A percentile compares a stretch with the other conserved stretches of the same genome.
Evolutionary conservation across 352 stramenopile species (phyloP).

Genomic region (Phytophthora citrophthora): DNA sequence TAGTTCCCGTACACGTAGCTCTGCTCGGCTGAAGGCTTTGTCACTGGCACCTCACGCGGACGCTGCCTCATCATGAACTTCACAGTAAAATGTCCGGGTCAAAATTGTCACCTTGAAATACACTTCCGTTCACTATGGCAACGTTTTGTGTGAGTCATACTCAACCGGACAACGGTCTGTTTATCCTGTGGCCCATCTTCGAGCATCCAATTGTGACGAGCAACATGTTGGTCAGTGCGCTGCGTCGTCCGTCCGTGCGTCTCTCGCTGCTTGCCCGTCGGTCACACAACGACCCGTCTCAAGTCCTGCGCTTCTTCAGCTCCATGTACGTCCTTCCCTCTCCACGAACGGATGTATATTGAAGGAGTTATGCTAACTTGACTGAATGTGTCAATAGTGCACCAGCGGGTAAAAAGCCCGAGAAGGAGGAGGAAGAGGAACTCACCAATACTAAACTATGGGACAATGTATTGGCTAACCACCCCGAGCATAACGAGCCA

Average conservation of each 20-base stretch:
- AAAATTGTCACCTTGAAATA: conserved; percentile 25
- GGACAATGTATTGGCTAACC: conserved; percentile 67
- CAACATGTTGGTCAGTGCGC: conserved; percentile 36
- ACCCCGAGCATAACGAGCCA: conserved; percentile 54
- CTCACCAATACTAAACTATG: conserved; percentile 79
- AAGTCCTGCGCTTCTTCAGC: conserved; percentile 41
- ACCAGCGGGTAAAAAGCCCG: conserved; percentile 21
- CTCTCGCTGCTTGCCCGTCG: conserved; percentile 13
- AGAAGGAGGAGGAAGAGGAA: conserved; percentile 44
- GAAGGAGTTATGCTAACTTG: background rate
- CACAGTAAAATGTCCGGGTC: conserved; percentile 20
- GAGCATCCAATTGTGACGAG: conserved; percentile 18
- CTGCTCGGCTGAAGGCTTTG: conserved; percentile 61
- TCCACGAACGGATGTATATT: background rate
- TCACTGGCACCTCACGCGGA: conserved; percentile 63
- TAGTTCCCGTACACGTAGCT: conserved; percentile 50
- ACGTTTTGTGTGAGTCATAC: conserved; percentile 3
- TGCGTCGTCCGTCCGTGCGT: conserved; percentile 34
- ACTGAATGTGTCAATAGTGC: conserved; percentile 24
- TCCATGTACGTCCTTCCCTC: conserved; percentile 35
- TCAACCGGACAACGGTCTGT: conserved; percentile 1
- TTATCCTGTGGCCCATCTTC: conserved; percentile 30
- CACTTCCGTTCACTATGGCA: background rate
- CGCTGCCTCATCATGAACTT: conserved; percentile 17
- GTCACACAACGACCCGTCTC: conserved; percentile 9